phyloP scores from a whole-genome alignment of 2,329 filamentous ascomycete genomes.

The Pseudocercospora musae region DNA sequence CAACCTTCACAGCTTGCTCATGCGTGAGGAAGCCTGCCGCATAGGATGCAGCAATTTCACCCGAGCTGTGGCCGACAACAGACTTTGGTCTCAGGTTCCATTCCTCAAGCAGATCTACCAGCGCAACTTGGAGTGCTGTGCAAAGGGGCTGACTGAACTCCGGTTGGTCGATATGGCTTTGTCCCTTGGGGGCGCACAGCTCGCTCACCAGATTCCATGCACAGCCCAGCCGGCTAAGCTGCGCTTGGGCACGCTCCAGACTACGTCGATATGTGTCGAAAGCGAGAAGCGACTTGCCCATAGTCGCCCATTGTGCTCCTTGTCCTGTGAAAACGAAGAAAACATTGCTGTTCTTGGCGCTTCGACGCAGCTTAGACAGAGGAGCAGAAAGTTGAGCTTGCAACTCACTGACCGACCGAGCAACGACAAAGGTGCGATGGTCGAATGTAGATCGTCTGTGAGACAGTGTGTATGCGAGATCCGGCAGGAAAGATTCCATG shows the following conservation, averaged over 20 bases:
- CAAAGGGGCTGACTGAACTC: slow-evolving; percentile 33
- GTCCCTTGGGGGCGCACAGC: slow-evolving; percentile 46
- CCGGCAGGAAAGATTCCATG: neutral
- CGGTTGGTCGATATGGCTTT: slow-evolving; percentile 24
- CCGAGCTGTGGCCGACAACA: slow-evolving; percentile 31
- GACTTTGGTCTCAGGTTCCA: slow-evolving; percentile 23
- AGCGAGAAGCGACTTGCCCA: slow-evolving; percentile 22
- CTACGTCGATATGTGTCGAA: neutral
- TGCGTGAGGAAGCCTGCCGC: slow-evolving; percentile 24
- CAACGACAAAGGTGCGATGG: slow-evolving; percentile 1
- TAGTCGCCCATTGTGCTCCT: slow-evolving; percentile 16
- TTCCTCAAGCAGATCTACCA: slow-evolving; percentile 12
- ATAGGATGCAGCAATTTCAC: slow-evolving; percentile 37
- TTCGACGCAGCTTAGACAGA: slow-evolving; percentile 24
- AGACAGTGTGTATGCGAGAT: slow-evolving; percentile 9
- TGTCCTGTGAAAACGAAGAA: slow-evolving; percentile 16
- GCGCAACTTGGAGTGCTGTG: slow-evolving; percentile 17
- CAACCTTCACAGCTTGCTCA: slow-evolving; percentile 13
- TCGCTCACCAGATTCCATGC: slow-evolving; percentile 9
- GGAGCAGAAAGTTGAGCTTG: slow-evolving; percentile 22
- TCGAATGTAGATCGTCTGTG: slow-evolving; percentile 1
- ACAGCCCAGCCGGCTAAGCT: neutral
- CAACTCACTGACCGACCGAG: slow-evolving; percentile 3
- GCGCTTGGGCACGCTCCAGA: neutral
- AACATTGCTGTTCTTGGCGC: neutral